These are phyloP conservation scores for Skeletonema tropicum DNA, from an alignment of 108 stramenopile species.

Conservation along the genomic window DNA sequence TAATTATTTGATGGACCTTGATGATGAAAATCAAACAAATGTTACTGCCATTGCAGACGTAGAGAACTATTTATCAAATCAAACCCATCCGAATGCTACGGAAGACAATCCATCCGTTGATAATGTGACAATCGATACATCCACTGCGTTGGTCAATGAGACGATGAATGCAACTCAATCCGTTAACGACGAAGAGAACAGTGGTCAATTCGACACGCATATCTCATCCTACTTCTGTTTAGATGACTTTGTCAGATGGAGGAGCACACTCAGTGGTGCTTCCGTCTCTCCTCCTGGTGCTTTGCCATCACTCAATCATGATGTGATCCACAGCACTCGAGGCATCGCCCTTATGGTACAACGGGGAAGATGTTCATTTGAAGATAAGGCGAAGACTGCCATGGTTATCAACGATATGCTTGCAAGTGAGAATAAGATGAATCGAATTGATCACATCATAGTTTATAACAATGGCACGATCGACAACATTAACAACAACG, in stretches of 20 bases:
- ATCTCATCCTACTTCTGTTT: constrained; percentile 41
- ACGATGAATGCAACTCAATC: neutral
- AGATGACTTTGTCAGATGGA: constrained; percentile 38
- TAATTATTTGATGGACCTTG: neutral
- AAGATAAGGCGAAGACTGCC: constrained; percentile 62
- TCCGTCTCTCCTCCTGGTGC: neutral
- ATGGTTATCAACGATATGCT: constrained; percentile 42
- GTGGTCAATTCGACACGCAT: neutral
- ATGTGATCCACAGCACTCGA: constrained; percentile 17
- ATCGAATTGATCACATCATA: constrained; percentile 37
- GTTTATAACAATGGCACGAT: constrained; percentile 42
- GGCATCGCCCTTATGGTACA: constrained; percentile 60
- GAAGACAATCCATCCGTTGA: neutral
- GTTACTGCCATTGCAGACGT: neutral
- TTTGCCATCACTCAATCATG: neutral
- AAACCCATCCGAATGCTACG: too few relatives aligned
- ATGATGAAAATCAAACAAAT: neutral
- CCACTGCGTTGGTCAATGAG: neutral
- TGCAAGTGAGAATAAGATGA: constrained; percentile 10
- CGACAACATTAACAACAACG: neutral
- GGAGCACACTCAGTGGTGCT: constrained; percentile 5
- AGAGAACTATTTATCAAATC: neutral
- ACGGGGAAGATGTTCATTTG: constrained; percentile 64
- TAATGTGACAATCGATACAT: neutral
- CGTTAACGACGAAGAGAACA: neutral